Evolutionary conservation across 805 yeast species (phyloP), one percentile per base, ranked within the genome.

Genomic region (Helenozyma baotianmanensis): DNA sequence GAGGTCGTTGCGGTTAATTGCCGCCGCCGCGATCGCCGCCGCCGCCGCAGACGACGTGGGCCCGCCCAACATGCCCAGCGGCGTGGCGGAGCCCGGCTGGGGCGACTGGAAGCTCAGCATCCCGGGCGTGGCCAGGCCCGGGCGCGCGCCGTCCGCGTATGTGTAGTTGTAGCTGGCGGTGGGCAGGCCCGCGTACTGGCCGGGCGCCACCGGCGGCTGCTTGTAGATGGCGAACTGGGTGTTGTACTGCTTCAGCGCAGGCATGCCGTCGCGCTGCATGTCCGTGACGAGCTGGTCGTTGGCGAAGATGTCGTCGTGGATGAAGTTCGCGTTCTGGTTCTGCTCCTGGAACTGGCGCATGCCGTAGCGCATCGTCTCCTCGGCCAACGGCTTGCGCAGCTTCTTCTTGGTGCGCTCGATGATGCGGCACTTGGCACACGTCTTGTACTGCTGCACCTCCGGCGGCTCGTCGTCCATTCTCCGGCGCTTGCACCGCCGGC

Each of bases 401-500:
- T 64, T 63, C 54, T 66, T 66, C 50, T 62, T 48, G 30, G 53
- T 48, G 39, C 80, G 56, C 50, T 74, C 80, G 29, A 74, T 69
- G 50, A 72, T 70, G 37, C 80, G 64, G 48, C 80, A 74, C 40
- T 75, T 72, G 48, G 74, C 76, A 54, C 80, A 74, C 4, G 80
- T 74, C 40, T 73, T 74, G 50, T 72, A 74, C 47, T 71, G 76
- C 43, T 68, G 60, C 25, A 74, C 78, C 40, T 73, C 78, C 2
- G 75, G 72, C 15, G 74, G 74, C 52, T 74, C 80, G 39, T 72
- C 73, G 39, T 67, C 70, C 42, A 71, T 63, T 56, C 80, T 63
- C 64, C 71, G 68, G 32, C 77, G 55, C 48, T 74, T 74, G 56
- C 80, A 74, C 47, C 80, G 71, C 50, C 80, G 76, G 48, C 80